These are phyloP conservation scores for Castanea mollissima DNA, from an alignment of 306 rosid species.

Conservation along the genomic window DNA sequence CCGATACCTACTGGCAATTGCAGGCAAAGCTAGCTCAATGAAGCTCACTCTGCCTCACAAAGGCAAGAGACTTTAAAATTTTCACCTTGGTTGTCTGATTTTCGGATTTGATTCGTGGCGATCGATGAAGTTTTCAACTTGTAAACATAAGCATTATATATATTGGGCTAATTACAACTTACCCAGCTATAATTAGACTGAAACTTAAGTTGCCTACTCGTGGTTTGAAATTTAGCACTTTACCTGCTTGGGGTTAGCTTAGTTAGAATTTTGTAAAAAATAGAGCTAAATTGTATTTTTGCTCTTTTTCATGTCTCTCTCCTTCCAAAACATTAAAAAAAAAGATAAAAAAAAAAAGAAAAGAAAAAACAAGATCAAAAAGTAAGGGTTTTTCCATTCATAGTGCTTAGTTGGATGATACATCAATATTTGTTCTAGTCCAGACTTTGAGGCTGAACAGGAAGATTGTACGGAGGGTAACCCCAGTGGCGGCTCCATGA, in stretches of 20 bases:
- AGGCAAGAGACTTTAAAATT: constrained; percentile 33
- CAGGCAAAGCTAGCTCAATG: constrained; percentile 71
- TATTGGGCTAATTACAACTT: too few relatives aligned
- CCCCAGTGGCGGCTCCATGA: too few relatives aligned
- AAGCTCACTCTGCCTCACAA: constrained; percentile 77
- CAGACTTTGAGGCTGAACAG: constrained; percentile 48
- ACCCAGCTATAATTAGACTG: too few relatives aligned
- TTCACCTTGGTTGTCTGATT: constrained; percentile 14
- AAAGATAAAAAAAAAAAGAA: too few relatives aligned
- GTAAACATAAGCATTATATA: not conserved
- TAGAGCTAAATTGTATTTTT: too few relatives aligned
- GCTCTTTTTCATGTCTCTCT: too few relatives aligned
- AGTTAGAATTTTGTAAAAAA: too few relatives aligned
- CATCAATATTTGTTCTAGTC: constrained; percentile 21
- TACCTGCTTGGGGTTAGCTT: too few relatives aligned
- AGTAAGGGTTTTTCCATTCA: not conserved
- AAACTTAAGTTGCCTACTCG: too few relatives aligned
- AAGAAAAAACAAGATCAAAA: too few relatives aligned
- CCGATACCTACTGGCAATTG: constrained; percentile 52
- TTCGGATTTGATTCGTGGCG: not conserved
- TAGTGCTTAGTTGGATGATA: constrained; percentile 15
- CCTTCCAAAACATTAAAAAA: too few relatives aligned
- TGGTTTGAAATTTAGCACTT: too few relatives aligned
- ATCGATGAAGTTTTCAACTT: not conserved
- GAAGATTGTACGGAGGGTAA: constrained; percentile 35